Conservation (phyloP, 2,329 filamentous ascomycete species). For the Waltergamsia citrina region DNA sequence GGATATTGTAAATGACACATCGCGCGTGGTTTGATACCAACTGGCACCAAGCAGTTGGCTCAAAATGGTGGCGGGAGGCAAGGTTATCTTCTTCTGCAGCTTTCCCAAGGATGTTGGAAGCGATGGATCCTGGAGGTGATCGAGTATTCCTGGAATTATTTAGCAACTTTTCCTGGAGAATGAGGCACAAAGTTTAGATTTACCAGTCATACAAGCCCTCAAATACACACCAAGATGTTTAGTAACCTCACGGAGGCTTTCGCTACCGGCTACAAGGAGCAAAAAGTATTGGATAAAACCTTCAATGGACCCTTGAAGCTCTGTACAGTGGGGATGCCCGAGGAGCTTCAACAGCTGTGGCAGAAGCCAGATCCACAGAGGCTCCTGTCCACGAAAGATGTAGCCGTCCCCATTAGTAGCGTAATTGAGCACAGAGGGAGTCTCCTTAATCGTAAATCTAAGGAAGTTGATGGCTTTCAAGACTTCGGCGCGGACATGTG, state of each 20-base stretch:
- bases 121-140: constrained; percentile 21
- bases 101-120: constrained; percentile 16
- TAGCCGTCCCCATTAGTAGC: constrained; percentile 27
- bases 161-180: background rate
- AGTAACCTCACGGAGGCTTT: constrained; percentile 37
- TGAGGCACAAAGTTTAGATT: constrained; percentile 9
- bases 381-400: constrained; percentile 45
- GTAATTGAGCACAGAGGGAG: constrained; percentile 55
- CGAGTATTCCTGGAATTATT: constrained; percentile 13
- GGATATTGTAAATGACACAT: constrained; percentile 28
- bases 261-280: constrained; percentile 30
- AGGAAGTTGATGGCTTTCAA: constrained; percentile 71
- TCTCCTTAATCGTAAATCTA: constrained; percentile 63
- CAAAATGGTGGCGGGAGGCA: constrained; percentile 30
- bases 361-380: constrained; percentile 57
- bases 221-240: constrained; percentile 36
- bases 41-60: constrained; percentile 20
- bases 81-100: constrained; percentile 13
- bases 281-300: constrained; percentile 41
- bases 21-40: constrained; percentile 12
- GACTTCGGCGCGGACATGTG: constrained; percentile 48
- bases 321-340: constrained; percentile 37
- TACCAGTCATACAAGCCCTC: constrained; percentile 36
- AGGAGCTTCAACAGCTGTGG: constrained; percentile 49
- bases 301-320: constrained; percentile 41